phyloP scores from a whole-genome alignment of 2,329 filamentous ascomycete genomes.

The Cytospora paraplurivora region DNA sequence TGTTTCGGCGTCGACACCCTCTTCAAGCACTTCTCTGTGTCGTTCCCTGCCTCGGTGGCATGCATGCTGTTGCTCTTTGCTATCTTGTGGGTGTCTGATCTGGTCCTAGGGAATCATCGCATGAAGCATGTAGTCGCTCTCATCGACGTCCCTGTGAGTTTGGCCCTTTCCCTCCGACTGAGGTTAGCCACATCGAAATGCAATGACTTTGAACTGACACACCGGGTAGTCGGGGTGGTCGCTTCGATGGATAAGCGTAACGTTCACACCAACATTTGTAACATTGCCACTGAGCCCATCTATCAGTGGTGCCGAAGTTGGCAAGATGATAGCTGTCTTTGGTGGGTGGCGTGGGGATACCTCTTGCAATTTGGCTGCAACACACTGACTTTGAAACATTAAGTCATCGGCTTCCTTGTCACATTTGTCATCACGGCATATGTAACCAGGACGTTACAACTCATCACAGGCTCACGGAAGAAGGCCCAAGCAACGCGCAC shows the following conservation, averaged over 20 bases:
- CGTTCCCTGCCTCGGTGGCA: constrained; percentile 63
- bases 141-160: constrained; percentile 56
- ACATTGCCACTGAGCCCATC: constrained; percentile 58
- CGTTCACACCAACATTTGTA: constrained; percentile 63
- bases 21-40: constrained; percentile 49
- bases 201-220: not conserved
- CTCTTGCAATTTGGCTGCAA: not conserved
- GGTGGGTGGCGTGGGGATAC: constrained; percentile 42
- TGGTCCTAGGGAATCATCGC: constrained; percentile 49
- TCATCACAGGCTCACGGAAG: constrained; percentile 54
- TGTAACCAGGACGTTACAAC: constrained; percentile 55
- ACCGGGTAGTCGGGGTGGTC: constrained; percentile 54
- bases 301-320: constrained; percentile 56
- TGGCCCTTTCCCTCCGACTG: not conserved
- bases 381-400: not conserved
- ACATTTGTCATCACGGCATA: constrained; percentile 57
- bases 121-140: constrained; percentile 51
- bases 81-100: constrained; percentile 50
- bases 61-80: constrained; percentile 58
- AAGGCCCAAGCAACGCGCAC: constrained; percentile 52
- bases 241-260: constrained; percentile 59
- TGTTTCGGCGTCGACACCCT: constrained; percentile 49
- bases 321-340: constrained; percentile 62
- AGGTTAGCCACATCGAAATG: not conserved
- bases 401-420: constrained; percentile 57